A percentile compares a stretch with the other conserved stretches of the same genome.
phyloP scores from a whole-genome alignment of 2,329 filamentous ascomycete genomes.

The Verticillium tricorpus region DNA sequence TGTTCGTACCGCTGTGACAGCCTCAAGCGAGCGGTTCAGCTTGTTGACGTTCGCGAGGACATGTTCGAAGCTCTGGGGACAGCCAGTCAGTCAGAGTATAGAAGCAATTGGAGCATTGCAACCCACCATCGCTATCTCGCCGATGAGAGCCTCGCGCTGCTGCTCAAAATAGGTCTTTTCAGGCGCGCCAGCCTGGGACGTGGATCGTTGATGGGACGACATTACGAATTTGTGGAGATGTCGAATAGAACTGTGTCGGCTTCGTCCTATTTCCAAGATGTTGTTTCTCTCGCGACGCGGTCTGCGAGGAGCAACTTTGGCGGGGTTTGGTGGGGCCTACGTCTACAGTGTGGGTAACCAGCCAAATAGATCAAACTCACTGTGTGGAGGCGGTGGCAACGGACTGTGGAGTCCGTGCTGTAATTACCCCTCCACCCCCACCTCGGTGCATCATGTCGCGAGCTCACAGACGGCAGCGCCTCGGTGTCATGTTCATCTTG shows the following conservation, averaged over 20 bases:
- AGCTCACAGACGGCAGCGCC: not conserved
- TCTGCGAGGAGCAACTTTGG: not conserved
- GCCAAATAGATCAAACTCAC: too few relatives aligned
- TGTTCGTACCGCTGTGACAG: conserved; percentile 75
- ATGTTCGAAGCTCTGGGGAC: conserved; percentile 67
- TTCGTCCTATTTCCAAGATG: not conserved
- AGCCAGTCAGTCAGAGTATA: not conserved
- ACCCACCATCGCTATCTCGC: conserved; percentile 67
- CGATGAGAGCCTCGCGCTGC: conserved; percentile 66
- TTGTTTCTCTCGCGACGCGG: not conserved
- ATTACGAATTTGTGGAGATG: conserved; percentile 1
- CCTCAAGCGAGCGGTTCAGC: conserved; percentile 85
- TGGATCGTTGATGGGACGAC: conserved; percentile 13
- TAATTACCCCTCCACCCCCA: not conserved
- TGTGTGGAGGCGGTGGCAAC: too few relatives aligned
- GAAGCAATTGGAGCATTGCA: too few relatives aligned
- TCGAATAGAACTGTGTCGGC: not conserved
- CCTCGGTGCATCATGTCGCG: not conserved
- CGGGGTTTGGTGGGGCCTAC: not conserved
- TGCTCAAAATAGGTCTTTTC: conserved; percentile 69
- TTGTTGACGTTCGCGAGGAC: conserved; percentile 96
- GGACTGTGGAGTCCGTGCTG: not conserved
- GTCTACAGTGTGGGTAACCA: not conserved
- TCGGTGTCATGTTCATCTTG: not conserved
- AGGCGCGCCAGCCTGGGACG: conserved; percentile 7